A percentile compares a stretch with the other conserved stretches of the same genome.
These are phyloP conservation scores for Malassezia slooffiae DNA, from an alignment of 1,284 basidiomycete genomes.

Conservation along the genomic window DNA sequence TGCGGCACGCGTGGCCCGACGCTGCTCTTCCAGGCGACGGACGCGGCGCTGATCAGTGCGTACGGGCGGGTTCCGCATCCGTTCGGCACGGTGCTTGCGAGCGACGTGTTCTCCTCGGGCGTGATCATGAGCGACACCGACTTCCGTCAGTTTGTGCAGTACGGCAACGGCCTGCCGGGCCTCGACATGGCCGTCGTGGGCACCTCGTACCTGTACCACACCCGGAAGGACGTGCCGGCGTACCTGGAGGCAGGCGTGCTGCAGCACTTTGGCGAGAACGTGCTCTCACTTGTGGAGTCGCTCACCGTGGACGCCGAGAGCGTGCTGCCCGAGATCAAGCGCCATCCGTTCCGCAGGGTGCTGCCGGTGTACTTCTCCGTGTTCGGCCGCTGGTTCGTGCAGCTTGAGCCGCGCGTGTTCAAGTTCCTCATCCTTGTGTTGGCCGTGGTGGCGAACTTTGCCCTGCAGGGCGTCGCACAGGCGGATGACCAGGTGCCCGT, in stretches of 20 bases:
- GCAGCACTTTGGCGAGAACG: constrained; percentile 85
- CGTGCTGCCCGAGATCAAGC: constrained; percentile 24
- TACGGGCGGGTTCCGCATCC: constrained; percentile 79
- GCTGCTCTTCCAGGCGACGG: constrained; percentile 89
- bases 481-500: constrained; percentile 39
- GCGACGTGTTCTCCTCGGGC: constrained; percentile 86
- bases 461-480: constrained; percentile 40
- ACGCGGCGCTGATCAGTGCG: constrained; percentile 81
- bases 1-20: constrained; percentile 80
- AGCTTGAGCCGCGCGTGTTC: constrained; percentile 50
- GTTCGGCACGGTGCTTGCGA: constrained; percentile 79
- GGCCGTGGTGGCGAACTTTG: constrained; percentile 35
- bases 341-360: constrained; percentile 47
- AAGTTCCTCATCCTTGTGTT: constrained; percentile 38
- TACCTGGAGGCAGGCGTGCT: constrained; percentile 66
- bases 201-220: constrained; percentile 86
- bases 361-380: constrained; percentile 58
- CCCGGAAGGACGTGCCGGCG: constrained; percentile 70
- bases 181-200: constrained; percentile 81
- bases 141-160: constrained; percentile 72
- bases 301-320: constrained; percentile 50
- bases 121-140: constrained; percentile 58
- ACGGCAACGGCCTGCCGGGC: constrained; percentile 53
- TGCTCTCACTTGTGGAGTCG: constrained; percentile 67
- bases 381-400: constrained; percentile 48